Base-by-base conservation (phyloP, 2,329 filamentous ascomycete genomes). In the Pyrenochaeta sp. region DNA sequence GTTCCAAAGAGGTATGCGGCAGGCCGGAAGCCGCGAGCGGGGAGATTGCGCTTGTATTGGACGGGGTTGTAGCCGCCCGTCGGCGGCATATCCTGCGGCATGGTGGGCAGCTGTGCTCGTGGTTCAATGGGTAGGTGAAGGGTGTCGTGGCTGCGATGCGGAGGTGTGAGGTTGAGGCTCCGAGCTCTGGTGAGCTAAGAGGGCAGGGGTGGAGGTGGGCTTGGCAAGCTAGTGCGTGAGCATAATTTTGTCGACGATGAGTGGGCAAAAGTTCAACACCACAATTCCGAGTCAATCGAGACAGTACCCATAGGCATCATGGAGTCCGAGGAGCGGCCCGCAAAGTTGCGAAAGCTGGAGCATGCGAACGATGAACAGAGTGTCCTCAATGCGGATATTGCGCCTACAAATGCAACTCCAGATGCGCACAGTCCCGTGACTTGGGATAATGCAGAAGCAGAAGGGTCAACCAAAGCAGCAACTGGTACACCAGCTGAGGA, bases 41-140 rank as follows among this genome's bases (percentile, higher is more conserved):
- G 95, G 62, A 99, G 84, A 83, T 98, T 98, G 81, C 95, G 91
- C 88, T 96, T 96, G 86, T 97, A 99, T 83, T 99, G 95, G 68
- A 99, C 90, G 80, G 94, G 90, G 80, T 89, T 90, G 82, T 99
- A 99, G 85, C 95, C 95, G 84, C 94, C 95, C 76, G 82, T 80
- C 72, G 95, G 95, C 84, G 95, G 95, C 88, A 99, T 92, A 85
- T 99, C 95, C 86, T 98, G 93, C 84, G 91, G 89, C 94, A 98
- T 97, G 76, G 67, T 89, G 84, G 62, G 65, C 58, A 60, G 66
- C 62, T 50, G 49, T 61, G 37, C 60, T 59, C 51, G 67, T 64
- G 61, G 62, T 47, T 69, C 71, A 74, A 76, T 76, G 58, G 63
- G 68, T 60, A 51, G 54, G 54, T 53, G 61, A 62, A 59, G 59